Base-by-base conservation (phyloP, 768 basidiomycete species). In the Pisolithus microcarpus region DNA sequence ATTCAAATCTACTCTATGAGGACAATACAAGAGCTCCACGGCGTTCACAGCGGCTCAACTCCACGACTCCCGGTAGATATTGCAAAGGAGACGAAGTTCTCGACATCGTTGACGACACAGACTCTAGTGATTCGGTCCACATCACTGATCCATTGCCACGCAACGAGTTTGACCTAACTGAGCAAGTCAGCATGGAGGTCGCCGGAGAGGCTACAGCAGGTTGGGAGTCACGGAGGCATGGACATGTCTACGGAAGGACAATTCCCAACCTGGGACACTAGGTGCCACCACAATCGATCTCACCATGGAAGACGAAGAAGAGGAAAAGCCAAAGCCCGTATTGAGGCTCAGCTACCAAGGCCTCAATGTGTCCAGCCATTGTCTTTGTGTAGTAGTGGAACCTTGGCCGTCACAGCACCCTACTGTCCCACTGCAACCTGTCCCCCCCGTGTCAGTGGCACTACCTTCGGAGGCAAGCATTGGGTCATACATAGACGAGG, bases 331-430 rank as follows among this genome's bases (percentile, higher is more conserved):
- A 11, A 87, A 90, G 59, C 82, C 85, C 6, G 56, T 75, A 28
- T 68, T 90, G 31, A 75, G 78, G 49, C 74, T 91, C 34, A 76
- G 65, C 49, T 91, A 87, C 56, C 76, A 78, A 57, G 84, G 85
- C 11, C 89, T 89, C 65, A 74, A 68, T 48, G 81, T 90, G 44
- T 77, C 79, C 51, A 84, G 82, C 0, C 78, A 80, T 49, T 89
- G 85, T 63, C 75, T 92, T 16, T 89, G 86, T 61, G 75, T 92
- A 34, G 84, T 92, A 21, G 81, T 91, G 15, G 90, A 92, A 62
- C 91, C 90, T 15, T 89, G 81, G 75, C 84, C 86, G 4, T 68
- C 78, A 13, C 61, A 81, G 36, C 76, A 72, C 34, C 56, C 66
- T 4, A 56, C 60, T 34, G 57, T 70, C 1, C 70, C 65, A 37